Conservation (phyloP, 345 rosid species). For the Populus euphratica region DNA sequence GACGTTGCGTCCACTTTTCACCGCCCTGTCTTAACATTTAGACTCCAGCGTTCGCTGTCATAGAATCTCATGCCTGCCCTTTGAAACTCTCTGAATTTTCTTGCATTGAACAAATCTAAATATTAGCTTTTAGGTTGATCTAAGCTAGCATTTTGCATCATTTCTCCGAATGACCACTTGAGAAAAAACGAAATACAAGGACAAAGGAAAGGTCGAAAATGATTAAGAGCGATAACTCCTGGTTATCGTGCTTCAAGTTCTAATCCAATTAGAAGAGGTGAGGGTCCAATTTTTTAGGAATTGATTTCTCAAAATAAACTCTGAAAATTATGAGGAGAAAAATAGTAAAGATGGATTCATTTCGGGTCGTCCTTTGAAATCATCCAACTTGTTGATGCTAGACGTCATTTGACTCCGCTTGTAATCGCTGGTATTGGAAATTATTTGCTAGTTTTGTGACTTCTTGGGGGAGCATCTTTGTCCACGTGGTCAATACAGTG, state of each 20-base stretch:
- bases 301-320: conserved; percentile 11
- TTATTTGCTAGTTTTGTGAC: not conserved
- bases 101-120: too few relatives aligned
- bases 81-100: too few relatives aligned
- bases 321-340: not conserved
- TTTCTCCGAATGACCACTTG: too few relatives aligned
- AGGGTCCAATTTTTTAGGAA: conserved; percentile 1
- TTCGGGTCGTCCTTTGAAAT: not conserved
- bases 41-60: too few relatives aligned
- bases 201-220: too few relatives aligned
- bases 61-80: too few relatives aligned
- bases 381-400: conserved; percentile 6
- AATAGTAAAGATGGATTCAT: not conserved
- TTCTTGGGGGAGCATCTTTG: not conserved
- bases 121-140: too few relatives aligned
- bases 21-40: not conserved
- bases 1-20: not conserved
- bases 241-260: conserved; percentile 20
- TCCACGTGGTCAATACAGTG: not conserved
- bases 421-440: not conserved
- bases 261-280: not conserved
- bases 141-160: too few relatives aligned
- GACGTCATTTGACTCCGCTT: not conserved
- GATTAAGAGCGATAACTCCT: not conserved
- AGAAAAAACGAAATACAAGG: not conserved